Evolutionary conservation across 2,329 filamentous ascomycete species (phyloP).

Genomic region (Pezicula carpinea): DNA sequence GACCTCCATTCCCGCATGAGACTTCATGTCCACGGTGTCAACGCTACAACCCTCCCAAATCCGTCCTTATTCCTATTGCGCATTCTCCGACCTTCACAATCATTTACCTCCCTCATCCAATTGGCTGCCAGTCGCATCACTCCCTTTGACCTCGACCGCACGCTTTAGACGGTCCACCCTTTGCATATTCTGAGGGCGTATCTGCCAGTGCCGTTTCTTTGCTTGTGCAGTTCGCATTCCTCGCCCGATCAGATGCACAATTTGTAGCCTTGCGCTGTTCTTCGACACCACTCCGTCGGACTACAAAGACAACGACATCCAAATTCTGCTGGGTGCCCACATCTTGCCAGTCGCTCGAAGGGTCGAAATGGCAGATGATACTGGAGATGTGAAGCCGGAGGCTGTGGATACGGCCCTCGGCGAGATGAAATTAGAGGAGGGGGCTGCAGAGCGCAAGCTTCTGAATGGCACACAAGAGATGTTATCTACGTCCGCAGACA

Average conservation of each 20-base stretch:
- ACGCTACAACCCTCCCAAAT: not conserved
- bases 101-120: not conserved
- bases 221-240: not conserved
- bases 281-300: conserved; percentile 5
- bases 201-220: not conserved
- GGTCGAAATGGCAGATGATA: conserved; percentile 26
- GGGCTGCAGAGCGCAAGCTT: conserved; percentile 5
- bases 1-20: not conserved
- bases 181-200: not conserved
- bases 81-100: not conserved
- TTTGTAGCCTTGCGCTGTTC: no score
- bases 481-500: conserved; percentile 7
- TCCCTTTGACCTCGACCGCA: not conserved
- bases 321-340: conserved; percentile 2
- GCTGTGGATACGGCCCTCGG: conserved; percentile 26
- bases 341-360: not conserved
- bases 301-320: conserved; percentile 1
- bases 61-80: not conserved
- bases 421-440: conserved; percentile 30
- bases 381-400: conserved; percentile 19
- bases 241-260: not conserved
- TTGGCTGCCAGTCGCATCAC: not conserved
- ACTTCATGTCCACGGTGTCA: not conserved
- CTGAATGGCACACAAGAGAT: conserved; percentile 21
- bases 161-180: not conserved